These are phyloP conservation scores for Teunomyces gatunensis DNA, from an alignment of 805 yeast species.

Conservation along the genomic window DNA sequence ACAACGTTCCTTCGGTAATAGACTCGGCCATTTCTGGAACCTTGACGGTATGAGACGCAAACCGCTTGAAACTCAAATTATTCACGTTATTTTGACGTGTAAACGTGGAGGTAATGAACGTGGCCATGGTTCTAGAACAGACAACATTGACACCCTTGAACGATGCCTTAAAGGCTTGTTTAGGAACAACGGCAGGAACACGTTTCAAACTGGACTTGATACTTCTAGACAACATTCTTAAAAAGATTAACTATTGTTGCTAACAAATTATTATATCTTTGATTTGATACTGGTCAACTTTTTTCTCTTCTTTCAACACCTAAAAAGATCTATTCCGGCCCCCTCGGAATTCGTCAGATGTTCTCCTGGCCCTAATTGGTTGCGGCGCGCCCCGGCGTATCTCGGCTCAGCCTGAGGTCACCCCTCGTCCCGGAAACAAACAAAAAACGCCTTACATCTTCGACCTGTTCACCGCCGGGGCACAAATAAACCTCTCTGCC, in stretches of 20 bases:
- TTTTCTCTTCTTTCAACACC: background rate
- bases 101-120: conserved; percentile 10
- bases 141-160: conserved; percentile 13
- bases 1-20: conserved; percentile 91
- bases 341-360: background rate
- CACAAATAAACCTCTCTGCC: background rate
- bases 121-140: conserved; percentile 18
- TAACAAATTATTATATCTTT: background rate
- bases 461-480: background rate
- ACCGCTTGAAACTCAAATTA: conserved; percentile 29
- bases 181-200: conserved; percentile 17
- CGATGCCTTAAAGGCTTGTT: conserved; percentile 6
- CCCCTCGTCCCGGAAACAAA: background rate
- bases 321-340: background rate
- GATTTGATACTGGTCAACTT: conserved; percentile 3
- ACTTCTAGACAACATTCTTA: conserved; percentile 34
- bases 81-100: conserved; percentile 7
- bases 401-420: background rate
- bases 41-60: conserved; percentile 56
- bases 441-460: background rate
- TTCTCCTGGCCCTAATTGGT: conserved; percentile 1
- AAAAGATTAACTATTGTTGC: background rate
- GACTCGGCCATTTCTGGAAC: conserved; percentile 99
- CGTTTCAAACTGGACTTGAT: conserved; percentile 29
- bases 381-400: conserved; percentile 3